Evolutionary conservation across 2,329 filamentous ascomycete species (phyloP), one percentile per base, ranked within the genome.

Genomic region (Achaetomium macrosporum): DNA sequence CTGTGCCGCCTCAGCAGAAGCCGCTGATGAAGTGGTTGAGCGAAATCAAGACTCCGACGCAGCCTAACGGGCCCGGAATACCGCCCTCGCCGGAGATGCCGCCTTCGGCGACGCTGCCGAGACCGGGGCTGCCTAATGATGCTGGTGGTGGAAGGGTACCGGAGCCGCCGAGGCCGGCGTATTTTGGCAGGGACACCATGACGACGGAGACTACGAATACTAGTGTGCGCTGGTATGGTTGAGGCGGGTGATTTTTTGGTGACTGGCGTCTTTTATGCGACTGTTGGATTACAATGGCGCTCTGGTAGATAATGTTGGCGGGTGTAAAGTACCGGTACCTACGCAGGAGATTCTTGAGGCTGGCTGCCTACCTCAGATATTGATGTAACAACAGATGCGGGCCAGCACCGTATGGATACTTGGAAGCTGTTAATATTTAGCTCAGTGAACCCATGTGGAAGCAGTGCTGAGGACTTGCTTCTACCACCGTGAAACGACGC

Each of bases 1-100:
- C 25, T 25, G 12, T 29, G 13, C n/a, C n/a, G n/a, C n/a, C n/a
- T 5, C 47, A 47, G 15, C 39, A 45, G 19, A 59, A 57, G 33
- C 58, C 54, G 7, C 55, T 57, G 17, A 49, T 41, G 29, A 36
- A 40, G 16, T 61, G 60, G 60, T 37, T 61, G 9, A 47, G 51
- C 11, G 55, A 46, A 7, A 54, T 61, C 16, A 53, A 45, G 55
- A 57, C 60, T 10, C 59, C 59, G 2, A 44, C 43, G 3, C 57
- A 57, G 40, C 55, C 56, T 1, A 51, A 52, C 19, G 53, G 50
- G 40, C 53, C 54, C 12, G 47, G 42, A 25, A 57, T 58, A 0
- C 58, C 58, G 10, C 58, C 56, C 12, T 37, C 51, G 8, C 47
- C 51, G 2, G 15, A 29, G 25, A 42, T 51, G 47, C 46, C 49